Conservation (phyloP, 495 filamentous ascomycete genomes). For the Penicillium angulare region DNA sequence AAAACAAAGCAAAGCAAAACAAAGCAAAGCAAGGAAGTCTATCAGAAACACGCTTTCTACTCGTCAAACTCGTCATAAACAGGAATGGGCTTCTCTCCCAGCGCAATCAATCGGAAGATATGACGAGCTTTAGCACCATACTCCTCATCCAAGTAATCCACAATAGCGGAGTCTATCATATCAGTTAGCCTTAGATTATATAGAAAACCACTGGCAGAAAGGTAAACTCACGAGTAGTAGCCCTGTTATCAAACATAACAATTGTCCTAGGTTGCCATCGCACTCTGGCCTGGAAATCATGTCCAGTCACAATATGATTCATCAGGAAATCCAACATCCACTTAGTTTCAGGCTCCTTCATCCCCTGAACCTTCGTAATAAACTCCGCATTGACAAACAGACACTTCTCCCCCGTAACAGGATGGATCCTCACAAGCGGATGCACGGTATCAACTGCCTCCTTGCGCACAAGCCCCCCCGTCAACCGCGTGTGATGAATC, state of each 20-base stretch:
- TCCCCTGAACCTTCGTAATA: constrained; percentile 70
- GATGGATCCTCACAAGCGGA: constrained; percentile 72
- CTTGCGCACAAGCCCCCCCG: constrained; percentile 65
- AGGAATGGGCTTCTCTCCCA: constrained; percentile 52
- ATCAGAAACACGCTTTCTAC: constrained; percentile 17
- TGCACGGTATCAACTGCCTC: constrained; percentile 68
- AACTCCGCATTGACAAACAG: constrained; percentile 81
- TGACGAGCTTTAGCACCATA: constrained; percentile 45
- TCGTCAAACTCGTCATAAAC: constrained; percentile 44
- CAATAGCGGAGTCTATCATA: constrained; percentile 48
- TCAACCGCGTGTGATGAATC: constrained; percentile 61
- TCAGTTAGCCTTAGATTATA: constrained; percentile 10
- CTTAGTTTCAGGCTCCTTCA: constrained; percentile 60
- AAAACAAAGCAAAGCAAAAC: not conserved
- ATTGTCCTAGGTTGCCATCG: constrained; percentile 81
- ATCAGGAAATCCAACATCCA: constrained; percentile 81
- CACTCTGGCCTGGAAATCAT: constrained; percentile 87
- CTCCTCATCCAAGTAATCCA: constrained; percentile 52
- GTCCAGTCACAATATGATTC: constrained; percentile 76
- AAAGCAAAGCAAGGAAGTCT: no score
- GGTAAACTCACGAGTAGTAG: constrained; percentile 51
- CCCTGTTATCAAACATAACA: constrained; percentile 78
- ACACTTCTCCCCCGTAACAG: constrained; percentile 76
- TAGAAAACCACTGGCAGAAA: not conserved
- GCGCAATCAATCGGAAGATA: constrained; percentile 52